Conservation (phyloP, 1,139 yeast species). For the Lodderomyces oxycetoniae region DNA sequence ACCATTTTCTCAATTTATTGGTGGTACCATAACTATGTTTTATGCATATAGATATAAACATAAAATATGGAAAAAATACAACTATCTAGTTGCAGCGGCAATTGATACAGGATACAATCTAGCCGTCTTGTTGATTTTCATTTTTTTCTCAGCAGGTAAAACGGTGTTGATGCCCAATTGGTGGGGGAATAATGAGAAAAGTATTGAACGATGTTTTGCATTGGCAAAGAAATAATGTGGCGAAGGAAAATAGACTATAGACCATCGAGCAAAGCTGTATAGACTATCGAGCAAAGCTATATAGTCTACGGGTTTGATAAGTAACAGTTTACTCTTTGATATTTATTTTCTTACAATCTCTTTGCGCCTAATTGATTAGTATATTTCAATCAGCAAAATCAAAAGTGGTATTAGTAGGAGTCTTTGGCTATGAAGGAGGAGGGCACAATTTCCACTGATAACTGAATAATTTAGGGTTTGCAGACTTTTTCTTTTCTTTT, state of each 20-base stretch:
- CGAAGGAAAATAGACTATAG: too few relatives aligned
- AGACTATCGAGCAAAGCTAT: too few relatives aligned
- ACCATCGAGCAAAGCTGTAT: too few relatives aligned
- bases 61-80: conserved; percentile 38
- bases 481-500: too few relatives aligned
- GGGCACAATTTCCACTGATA: too few relatives aligned
- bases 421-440: too few relatives aligned
- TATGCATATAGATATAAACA: conserved; percentile 38
- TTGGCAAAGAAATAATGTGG: too few relatives aligned
- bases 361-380: too few relatives aligned
- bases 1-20: conserved; percentile 40
- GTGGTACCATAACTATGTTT: conserved; percentile 47
- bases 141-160: conserved; percentile 32
- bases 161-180: conserved; percentile 36
- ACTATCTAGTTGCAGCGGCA: conserved; percentile 47
- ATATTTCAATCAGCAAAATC: too few relatives aligned
- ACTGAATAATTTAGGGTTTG: too few relatives aligned
- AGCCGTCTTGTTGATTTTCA: conserved; percentile 35
- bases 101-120: conserved; percentile 48
- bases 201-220: conserved; percentile 44
- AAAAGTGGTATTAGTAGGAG: too few relatives aligned
- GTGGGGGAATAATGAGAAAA: conserved; percentile 46
- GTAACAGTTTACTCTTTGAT: neutral
- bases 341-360: too few relatives aligned
- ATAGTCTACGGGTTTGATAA: neutral